phyloP scores from a whole-genome alignment of 1,284 basidiomycete genomes.

The Pterulicium gracile region DNA sequence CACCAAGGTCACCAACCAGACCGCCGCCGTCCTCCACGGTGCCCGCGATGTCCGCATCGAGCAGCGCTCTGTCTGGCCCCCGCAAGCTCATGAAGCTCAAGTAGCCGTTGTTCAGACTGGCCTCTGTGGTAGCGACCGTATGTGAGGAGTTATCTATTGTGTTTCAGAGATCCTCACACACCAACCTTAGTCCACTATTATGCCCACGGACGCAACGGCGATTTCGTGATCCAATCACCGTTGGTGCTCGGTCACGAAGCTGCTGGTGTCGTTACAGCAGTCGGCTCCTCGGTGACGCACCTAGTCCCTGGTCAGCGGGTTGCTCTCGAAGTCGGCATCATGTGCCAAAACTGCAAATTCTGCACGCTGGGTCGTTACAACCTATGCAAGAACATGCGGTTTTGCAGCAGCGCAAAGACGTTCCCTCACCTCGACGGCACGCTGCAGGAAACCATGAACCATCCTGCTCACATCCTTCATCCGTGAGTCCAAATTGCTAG shows the following conservation, averaged over 20 bases:
- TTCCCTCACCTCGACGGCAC: conserved; percentile 92
- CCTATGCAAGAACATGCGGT: conserved; percentile 83
- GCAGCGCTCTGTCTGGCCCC: conserved; percentile 55
- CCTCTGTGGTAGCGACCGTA: conserved; percentile 85
- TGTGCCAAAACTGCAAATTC: conserved; percentile 65
- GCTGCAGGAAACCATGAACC: conserved; percentile 80
- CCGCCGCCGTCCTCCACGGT: conserved; percentile 62
- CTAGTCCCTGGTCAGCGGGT: conserved; percentile 81
- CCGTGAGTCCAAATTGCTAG: conserved; percentile 58
- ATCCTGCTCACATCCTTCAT: conserved; percentile 77
- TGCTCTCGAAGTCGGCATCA: conserved; percentile 88
- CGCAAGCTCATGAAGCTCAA: conserved; percentile 57
- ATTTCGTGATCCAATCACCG: conserved; percentile 76
- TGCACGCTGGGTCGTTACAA: conserved; percentile 83
- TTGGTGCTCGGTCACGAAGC: conserved; percentile 92
- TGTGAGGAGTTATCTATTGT: conserved; percentile 19
- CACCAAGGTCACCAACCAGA: conserved; percentile 39
- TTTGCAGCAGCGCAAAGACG: conserved; percentile 83
- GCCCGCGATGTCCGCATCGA: conserved; percentile 66
- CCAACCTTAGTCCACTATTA: conserved; percentile 78
- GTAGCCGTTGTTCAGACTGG: conserved; percentile 76
- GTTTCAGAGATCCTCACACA: conserved; percentile 9
- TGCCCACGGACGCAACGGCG: conserved; percentile 80
- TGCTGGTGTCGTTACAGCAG: conserved; percentile 69
- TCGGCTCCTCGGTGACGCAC: conserved; percentile 54